Evolutionary conservation across 495 filamentous ascomycete species (phyloP), one percentile per base, ranked within the genome.

Genomic region (Penicillium simplicissimum): DNA sequence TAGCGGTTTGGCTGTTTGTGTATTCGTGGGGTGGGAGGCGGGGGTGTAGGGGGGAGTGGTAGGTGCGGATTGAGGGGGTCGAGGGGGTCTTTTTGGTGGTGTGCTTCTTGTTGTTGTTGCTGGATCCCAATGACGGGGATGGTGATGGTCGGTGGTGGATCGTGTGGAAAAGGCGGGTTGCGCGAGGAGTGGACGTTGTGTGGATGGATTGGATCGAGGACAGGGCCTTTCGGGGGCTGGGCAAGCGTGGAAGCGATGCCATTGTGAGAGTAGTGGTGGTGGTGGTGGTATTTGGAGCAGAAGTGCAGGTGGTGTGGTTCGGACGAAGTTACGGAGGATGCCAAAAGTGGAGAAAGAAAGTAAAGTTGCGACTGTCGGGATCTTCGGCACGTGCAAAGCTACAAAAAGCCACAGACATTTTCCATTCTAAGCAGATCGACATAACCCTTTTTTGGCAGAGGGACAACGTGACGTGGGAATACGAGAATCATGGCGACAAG

Each of bases 41-140:
- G 69, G 59, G 82, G 67, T 62, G 85, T 76, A 79, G 88, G 80
- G 86, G 77, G 23, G 92, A 95, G 76, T 96, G 91, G 80, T 93
- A 96, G 55, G 67, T 40, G 25, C 62, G 65, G 52, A 28, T 61
- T 14, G 15, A n/a, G 38, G 31, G 58, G 47, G 14, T 52, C 3
- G 19, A 21, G 35, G 57, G 19, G 3, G 40, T 15, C 13, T 9
- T 35, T 19, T 36, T 34, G 51, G 19, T 36, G 34, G 17, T 31
- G 42, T 43, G 42, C n/a, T n/a, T n/a, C n/a, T n/a, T n/a, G 4
- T 14, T 2, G 31, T 33, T 38, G 23, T 25, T 33, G 55, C 34
- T 55, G n/a, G 14, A 17, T 53, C 5, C 25, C 6, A 34, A 17
- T 33, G 33, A 28, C 35, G 17, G 34, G 1, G 45, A 49, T 0